Evolutionary conservation across 2,329 filamentous ascomycete genomes (phyloP).

Genomic region (Daldinia sp.): DNA sequence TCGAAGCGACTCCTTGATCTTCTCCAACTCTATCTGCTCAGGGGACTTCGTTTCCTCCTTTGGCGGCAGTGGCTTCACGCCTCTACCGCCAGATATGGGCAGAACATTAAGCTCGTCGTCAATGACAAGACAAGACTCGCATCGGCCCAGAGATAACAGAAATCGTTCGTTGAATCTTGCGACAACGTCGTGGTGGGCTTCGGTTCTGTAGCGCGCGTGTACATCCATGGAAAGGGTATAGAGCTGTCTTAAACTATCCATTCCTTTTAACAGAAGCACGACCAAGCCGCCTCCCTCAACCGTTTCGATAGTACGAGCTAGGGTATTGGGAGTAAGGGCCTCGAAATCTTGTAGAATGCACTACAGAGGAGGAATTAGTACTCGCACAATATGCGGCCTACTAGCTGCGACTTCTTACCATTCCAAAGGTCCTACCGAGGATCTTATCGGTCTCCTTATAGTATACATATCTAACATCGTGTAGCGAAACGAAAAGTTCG

Average conservation of each 20-base stretch:
- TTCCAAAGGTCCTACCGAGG: slow-evolving; percentile 95
- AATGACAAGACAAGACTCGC: slow-evolving; percentile 92
- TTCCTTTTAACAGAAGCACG: slow-evolving; percentile 90
- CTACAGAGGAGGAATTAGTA: slow-evolving; percentile 51
- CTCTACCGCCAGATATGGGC: slow-evolving; percentile 95
- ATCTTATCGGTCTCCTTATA: slow-evolving; percentile 99
- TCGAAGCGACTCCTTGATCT: slow-evolving; percentile 86
- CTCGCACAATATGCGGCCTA: not conserved
- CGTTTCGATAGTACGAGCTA: slow-evolving; percentile 95
- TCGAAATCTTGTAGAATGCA: slow-evolving; percentile 99
- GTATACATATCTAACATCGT: slow-evolving; percentile 98
- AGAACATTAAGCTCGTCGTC: slow-evolving; percentile 98
- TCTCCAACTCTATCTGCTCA: slow-evolving; percentile 80
- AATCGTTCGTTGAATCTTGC: slow-evolving; percentile 98
- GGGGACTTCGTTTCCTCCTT: slow-evolving; percentile 79
- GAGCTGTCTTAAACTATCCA: slow-evolving; percentile 96
- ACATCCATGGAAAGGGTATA: slow-evolving; percentile 99
- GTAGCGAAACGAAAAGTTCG: slow-evolving; percentile 94
- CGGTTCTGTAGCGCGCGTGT: slow-evolving; percentile 94
- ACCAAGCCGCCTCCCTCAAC: slow-evolving; percentile 96
- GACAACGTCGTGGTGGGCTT: slow-evolving; percentile 94
- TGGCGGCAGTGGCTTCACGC: slow-evolving; percentile 83
- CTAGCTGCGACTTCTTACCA: slow-evolving; percentile 58
- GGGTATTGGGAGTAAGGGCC: slow-evolving; percentile 94
- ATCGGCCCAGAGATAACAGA: slow-evolving; percentile 93